Conservation (phyloP, 768 basidiomycete species). For the Rhodosporidiobolus odoratus region DNA sequence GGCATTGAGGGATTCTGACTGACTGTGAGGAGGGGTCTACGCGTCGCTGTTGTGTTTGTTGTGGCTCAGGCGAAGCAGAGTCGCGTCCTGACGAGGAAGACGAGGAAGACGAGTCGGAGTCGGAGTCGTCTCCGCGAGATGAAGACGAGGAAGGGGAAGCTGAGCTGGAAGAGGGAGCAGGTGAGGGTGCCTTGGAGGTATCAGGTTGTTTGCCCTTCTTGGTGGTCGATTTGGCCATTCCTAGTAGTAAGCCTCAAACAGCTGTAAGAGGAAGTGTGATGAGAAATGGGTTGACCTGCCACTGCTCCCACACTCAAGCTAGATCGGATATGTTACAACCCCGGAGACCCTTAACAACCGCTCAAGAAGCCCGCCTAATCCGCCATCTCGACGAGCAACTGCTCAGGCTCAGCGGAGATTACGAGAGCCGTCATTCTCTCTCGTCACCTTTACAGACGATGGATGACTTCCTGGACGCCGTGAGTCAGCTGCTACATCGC, state of each 20-base stretch:
- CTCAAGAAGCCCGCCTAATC: slow-evolving; percentile 28
- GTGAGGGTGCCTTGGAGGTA: not conserved
- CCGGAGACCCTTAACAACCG: not conserved
- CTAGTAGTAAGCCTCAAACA: not conserved
- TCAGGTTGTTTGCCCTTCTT: slow-evolving; percentile 16
- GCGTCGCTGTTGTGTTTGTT: not conserved
- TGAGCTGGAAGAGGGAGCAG: slow-evolving; percentile 11
- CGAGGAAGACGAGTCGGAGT: slow-evolving; percentile 4
- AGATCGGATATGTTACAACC: too few relatives aligned
- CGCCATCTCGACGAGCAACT: slow-evolving; percentile 30
- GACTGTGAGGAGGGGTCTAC: slow-evolving; percentile 15
- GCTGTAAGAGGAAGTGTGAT: not conserved
- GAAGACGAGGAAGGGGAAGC: slow-evolving; percentile 8
- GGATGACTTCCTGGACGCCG: slow-evolving; percentile 17
- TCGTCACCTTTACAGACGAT: not conserved
- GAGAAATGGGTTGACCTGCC: not conserved
- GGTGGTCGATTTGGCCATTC: slow-evolving; percentile 23
- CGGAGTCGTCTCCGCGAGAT: not conserved
- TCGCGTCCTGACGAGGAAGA: not conserved
- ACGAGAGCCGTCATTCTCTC: slow-evolving; percentile 18
- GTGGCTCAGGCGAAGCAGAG: slow-evolving; percentile 19
- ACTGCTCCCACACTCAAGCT: not conserved
- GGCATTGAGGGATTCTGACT: not conserved
- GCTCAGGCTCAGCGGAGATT: not conserved
- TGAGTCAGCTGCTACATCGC: not conserved